Base-by-base conservation (phyloP, 202 grass and related monocot genomes). In the Tripidium arundinaceum region DNA sequence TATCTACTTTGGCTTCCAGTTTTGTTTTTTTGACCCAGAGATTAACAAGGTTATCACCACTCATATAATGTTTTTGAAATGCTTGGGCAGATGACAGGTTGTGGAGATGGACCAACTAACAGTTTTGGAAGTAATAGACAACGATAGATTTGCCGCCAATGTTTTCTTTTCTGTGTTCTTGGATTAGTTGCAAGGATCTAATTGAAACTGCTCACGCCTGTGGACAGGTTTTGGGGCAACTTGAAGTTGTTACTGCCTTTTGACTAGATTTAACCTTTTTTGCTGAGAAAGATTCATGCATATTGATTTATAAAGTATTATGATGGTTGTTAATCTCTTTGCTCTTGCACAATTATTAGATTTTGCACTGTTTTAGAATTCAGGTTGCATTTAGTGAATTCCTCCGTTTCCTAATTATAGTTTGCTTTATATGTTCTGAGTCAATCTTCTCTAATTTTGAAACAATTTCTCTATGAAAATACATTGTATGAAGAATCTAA, bases 41-140 rank as follows among this genome's bases (percentile, higher is more conserved):
- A 79, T 85, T 79, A 79, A 79, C 1, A 79, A 65, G 31, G 34
- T 65, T 79, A 85, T 79, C 75, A 28, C 83, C 75, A 42, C 42
- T 25, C 55, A 15, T 55, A 72, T 78, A 62, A 62, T 71, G 54
- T 22, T 45, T 68, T 31, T 50, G 41, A 9, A 33, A 43, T 46
- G 67, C 19, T 24, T 21, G 14, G 14, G 65, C 40, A n/a, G 74
- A 61, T 47, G 50, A 14, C 5, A 40, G 31, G 65, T 78, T 63
- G 74, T 40, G 74, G 65, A 21, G n/a, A 63, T 63, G 74, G 55
- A 63, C 74, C 74, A 50, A 71, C 74, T 29, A 24, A 24, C 22
- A 4, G 41, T 52, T 70, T 31, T 62, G 1, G 9, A 60, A 59
- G 63, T 0, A 14, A 68, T 9, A 4, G n/a, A 54, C 46, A 7